A percentile compares a stretch with the other conserved stretches of the same genome.
These are phyloP conservation scores for Chaetomiaceae sp. DNA, from an alignment of 2,329 filamentous ascomycete genomes.

Conservation along the genomic window DNA sequence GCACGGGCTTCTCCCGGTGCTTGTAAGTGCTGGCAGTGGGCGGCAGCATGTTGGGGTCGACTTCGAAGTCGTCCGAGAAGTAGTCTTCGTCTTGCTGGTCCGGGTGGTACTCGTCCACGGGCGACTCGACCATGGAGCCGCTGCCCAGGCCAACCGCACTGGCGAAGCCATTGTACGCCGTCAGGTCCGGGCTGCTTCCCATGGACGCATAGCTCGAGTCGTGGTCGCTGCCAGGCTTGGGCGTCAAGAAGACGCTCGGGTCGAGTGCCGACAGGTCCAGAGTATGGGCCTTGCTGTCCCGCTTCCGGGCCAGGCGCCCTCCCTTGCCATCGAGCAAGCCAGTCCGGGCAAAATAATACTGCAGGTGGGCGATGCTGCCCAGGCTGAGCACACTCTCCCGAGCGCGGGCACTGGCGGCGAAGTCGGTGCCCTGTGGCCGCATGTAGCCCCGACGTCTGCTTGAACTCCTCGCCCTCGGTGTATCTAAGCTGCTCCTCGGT, in stretches of 20 bases:
- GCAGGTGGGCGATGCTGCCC: slow-evolving; percentile 92
- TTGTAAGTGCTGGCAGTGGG: slow-evolving; percentile 96
- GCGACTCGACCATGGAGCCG: slow-evolving; percentile 44
- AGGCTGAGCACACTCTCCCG: slow-evolving; percentile 94
- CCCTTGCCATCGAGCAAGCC: slow-evolving; percentile 92
- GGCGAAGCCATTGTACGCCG: slow-evolving; percentile 35
- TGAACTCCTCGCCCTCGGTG: slow-evolving; percentile 22
- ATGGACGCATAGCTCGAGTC: slow-evolving; percentile 59
- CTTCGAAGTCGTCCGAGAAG: slow-evolving; percentile 55
- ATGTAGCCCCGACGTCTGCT: slow-evolving; percentile 73
- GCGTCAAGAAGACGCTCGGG: slow-evolving; percentile 35
- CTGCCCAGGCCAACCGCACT: slow-evolving; percentile 26
- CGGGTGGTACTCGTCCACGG: slow-evolving; percentile 40
- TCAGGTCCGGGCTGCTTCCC: slow-evolving; percentile 54
- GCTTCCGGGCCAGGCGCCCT: slow-evolving; percentile 71
- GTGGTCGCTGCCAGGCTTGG: slow-evolving; percentile 40
- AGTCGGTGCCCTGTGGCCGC: slow-evolving; percentile 80
- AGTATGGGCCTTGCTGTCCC: slow-evolving; percentile 51
- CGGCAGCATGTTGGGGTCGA: slow-evolving; percentile 76
- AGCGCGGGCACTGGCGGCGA: slow-evolving; percentile 83
- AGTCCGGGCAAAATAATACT: slow-evolving; percentile 97
- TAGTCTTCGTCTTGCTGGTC: slow-evolving; percentile 35
- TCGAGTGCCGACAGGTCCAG: slow-evolving; percentile 55
- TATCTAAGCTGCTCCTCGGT: slow-evolving; percentile 40
- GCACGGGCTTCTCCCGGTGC: slow-evolving; percentile 72